Conservation (phyloP, 1,284 basidiomycete genomes). For the Austroboletus olivaceoglutinosus region DNA sequence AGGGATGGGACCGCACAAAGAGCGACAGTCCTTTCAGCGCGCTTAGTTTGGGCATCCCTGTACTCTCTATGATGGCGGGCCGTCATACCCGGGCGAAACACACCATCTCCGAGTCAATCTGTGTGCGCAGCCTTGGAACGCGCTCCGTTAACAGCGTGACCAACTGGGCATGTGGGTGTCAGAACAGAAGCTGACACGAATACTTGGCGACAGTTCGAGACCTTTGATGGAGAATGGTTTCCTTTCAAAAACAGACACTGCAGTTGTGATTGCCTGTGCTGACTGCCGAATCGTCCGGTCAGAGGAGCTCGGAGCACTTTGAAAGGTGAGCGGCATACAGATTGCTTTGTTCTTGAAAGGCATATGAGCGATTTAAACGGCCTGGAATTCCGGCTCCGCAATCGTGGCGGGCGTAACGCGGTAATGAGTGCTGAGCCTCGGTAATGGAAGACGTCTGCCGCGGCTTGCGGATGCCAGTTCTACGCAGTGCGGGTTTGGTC, state of each 20-base stretch:
- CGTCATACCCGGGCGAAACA: background rate
- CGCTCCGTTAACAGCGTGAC: conserved; percentile 3
- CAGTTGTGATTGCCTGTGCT: background rate
- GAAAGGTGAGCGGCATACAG: background rate
- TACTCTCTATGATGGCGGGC: background rate
- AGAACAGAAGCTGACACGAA: conserved; percentile 6
- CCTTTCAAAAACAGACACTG: background rate
- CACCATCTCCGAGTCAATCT: conserved; percentile 22
- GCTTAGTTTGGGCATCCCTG: conserved; percentile 2
- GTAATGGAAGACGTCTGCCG: background rate
- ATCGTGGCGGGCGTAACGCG: background rate
- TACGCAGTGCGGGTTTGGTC: background rate
- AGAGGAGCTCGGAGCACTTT: background rate
- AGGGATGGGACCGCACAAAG: conserved; percentile 7
- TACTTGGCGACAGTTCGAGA: background rate
- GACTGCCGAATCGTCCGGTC: background rate
- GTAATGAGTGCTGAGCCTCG: background rate
- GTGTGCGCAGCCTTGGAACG: conserved; percentile 1
- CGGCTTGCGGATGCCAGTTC: background rate
- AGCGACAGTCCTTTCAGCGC: conserved; percentile 1
- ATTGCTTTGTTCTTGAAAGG: background rate
- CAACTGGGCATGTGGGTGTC: background rate
- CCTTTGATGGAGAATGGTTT: background rate
- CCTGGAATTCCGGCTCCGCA: background rate
- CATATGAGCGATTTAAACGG: background rate